Base-by-base conservation (phyloP, 1,284 basidiomycete species). In the Tilletia caries region DNA sequence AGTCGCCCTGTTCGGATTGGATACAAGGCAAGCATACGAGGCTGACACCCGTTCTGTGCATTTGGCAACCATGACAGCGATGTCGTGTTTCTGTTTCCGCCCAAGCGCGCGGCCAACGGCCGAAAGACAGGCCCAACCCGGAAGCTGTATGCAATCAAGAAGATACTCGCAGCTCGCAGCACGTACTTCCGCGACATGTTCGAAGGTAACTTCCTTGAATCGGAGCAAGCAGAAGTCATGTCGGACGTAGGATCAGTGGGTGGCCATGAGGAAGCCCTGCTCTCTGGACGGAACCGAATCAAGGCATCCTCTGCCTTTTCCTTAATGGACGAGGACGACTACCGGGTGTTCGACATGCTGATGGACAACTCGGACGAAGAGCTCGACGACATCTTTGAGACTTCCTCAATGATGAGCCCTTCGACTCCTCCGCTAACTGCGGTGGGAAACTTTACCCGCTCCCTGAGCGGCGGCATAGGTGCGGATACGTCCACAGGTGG, bases 131-230 rank as follows among this genome's bases (percentile, higher is more conserved):
- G 41, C 6, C 23, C 73, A 10, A 72, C 82, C 52, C 75, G 76
- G 34, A 70, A 75, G 65, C 73, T 85, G 25, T 85, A 83, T 68
- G 84, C 84, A 0, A 83, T 83, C 64, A 83, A 83, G 65, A 84
- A 84, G 70, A 81, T 85, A 46, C 76, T 85, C 4, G 75, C 79
- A 8, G 77, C 79, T 8, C 73, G 84, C 1, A 80, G 79, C 69
- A 83, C 84, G 62, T 85, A 84, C 70, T 83, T 83, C 44, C 70
- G 76, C 8, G 75, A 74, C 66, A 83, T 81, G 79, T 81, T 81
- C 50, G 77, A 76, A 23, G 73, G 79, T 50, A 79, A 79, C 10
- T 81, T 81, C 60, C 68, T 73, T 58, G 80, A 81, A 54, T 78
- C 75, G 33, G 82, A 83, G 64, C 75, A 76, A 20, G 64, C 41